phyloP scores from a whole-genome alignment of 73 alveolate genomes.

The Tetrahymena malaccensis region DNA sequence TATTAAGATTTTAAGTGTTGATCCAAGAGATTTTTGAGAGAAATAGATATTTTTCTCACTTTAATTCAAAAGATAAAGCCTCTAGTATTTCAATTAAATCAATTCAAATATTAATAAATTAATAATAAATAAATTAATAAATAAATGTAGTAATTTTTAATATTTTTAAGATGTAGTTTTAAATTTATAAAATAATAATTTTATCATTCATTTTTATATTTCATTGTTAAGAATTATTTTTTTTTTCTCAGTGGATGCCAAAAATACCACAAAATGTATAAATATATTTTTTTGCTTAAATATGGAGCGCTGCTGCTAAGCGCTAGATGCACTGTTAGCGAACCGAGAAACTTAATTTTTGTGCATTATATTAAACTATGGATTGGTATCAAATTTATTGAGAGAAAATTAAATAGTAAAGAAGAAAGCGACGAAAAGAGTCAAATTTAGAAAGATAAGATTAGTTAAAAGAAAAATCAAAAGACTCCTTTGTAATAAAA shows the following conservation, averaged over 20 bases:
- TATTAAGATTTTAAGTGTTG: neutral
- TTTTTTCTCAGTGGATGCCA: too few species aligned
- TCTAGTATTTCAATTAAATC: neutral
- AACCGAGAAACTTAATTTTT: neutral
- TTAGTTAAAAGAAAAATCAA: neutral
- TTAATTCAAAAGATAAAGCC: neutral
- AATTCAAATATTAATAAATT: neutral
- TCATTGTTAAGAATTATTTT: neutral
- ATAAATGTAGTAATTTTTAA: too few species aligned
- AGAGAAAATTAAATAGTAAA: neutral
- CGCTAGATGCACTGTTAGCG: neutral
- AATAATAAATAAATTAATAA: neutral
- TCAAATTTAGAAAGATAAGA: neutral
- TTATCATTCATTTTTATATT: neutral
- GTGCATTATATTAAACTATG: neutral
- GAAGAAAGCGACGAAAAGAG: neutral
- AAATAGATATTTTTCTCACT: neutral
- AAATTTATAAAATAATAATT: too few species aligned
- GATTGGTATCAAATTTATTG: neutral
- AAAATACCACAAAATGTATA: neutral
- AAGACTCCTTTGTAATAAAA: neutral
- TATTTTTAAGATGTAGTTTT: too few species aligned
- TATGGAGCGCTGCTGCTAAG: neutral
- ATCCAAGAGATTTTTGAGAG: neutral
- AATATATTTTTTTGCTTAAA: too few species aligned